Evolutionary conservation across 805 yeast species (phyloP).

Genomic region (Ogataea naganishii): DNA sequence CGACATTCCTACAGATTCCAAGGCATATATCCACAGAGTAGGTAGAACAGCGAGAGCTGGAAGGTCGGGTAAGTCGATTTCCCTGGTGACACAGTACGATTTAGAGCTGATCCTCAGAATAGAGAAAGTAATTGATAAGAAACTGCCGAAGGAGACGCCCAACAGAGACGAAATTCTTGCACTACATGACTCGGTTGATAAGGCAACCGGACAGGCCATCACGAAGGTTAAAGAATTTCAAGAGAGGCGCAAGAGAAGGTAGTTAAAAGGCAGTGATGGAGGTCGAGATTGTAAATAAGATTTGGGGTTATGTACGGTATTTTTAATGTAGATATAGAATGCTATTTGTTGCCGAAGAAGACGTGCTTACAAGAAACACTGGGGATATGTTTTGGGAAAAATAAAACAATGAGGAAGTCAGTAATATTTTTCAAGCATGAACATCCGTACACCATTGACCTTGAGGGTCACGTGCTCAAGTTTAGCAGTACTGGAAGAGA

Average conservation of each 20-base stretch:
- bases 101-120: constrained; percentile 81
- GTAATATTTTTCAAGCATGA: too few species aligned
- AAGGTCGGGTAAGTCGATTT: constrained; percentile 76
- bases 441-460: too few species aligned
- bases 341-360: too few species aligned
- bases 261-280: constrained; percentile 12
- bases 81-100: constrained; percentile 91
- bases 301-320: too few species aligned
- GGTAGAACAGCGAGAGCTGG: constrained; percentile 99
- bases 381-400: too few species aligned
- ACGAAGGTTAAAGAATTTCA: constrained; percentile 66
- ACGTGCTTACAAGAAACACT: too few species aligned
- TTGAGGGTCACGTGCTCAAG: too few species aligned
- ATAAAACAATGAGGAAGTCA: too few species aligned
- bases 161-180: constrained; percentile 70
- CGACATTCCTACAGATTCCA: constrained; percentile 94
- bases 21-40: constrained; percentile 92
- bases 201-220: constrained; percentile 86
- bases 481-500: too few species aligned
- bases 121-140: constrained; percentile 78
- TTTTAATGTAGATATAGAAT: too few species aligned
- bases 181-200: constrained; percentile 80
- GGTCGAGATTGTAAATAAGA: too few species aligned
- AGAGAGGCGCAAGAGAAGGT: constrained; percentile 14
- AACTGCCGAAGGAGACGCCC: constrained; percentile 75